Base-by-base conservation (phyloP, 202 grass and related monocot species). In the Panicum hallii region DNA sequence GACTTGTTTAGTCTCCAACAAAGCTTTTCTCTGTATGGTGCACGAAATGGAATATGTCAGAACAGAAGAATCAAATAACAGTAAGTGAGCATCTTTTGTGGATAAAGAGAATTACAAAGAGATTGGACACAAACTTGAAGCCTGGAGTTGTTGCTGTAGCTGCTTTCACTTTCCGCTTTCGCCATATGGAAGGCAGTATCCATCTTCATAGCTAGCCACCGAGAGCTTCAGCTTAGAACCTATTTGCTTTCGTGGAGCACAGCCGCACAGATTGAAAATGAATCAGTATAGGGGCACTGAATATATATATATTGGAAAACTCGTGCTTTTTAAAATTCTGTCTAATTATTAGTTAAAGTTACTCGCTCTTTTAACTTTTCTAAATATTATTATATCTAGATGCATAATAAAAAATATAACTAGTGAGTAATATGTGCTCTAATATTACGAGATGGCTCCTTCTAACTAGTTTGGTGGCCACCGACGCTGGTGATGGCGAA, bases 21-120 rank as follows among this genome's bases (percentile, higher is more conserved):
- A 75, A 44, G 77, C 84, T 44, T 87, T 90, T 53, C 47, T 38
- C 87, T 89, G 41, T 89, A 41, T 2, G 56, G 9, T 60, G 38
- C 34, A 20, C 0, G 3, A n/a, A 20, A 42, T 41, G 14, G 3
- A 42, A 15, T 14, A 36, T 15, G 62, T 32, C 32, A 8, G 5
- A 7, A 13, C 12, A 26, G 5, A 65, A 65, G 5, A 14, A 7
- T 44, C 5, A 16, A 36, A 5, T 26, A 26, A 26, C 12, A 61
- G 6, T 58, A 8, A 5, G 9, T 30, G 58, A 5, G 58, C 1
- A 32, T 34, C 4, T 30, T 30, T 14, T 63, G 12, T 16, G n/a
- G 7, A 60, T 10, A 12, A 11, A 22, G 55, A 58, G 20, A 22
- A 60, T 3, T 60, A 60, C 3, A 23, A 60, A 67, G 34, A 5